Conservation (phyloP, 116 monocot genomes). For the Posidonia oceanica region DNA sequence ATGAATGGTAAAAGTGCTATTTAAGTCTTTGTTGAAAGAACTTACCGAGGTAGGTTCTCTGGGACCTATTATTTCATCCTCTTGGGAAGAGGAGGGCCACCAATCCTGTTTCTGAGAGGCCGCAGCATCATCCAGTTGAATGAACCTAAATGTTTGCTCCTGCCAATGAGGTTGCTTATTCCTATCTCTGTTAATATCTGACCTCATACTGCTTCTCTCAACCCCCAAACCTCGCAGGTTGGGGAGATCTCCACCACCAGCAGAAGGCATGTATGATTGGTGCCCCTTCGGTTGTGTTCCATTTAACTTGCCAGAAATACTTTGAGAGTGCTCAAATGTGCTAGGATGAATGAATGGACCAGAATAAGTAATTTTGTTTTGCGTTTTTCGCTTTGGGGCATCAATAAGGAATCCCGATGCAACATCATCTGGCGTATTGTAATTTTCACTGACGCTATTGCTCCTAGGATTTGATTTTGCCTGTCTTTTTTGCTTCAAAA, state of each 20-base stretch:
- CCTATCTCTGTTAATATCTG: conserved; percentile 5
- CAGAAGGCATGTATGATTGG: conserved; percentile 18
- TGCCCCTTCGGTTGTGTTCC: conserved; percentile 26
- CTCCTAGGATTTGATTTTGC: conserved; percentile 22
- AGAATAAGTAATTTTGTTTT: conserved; percentile 5
- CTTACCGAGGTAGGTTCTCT: conserved; percentile 52
- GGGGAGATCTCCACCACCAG: conserved; percentile 19
- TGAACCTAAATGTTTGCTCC: conserved; percentile 23
- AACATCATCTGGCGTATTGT: conserved; percentile 18
- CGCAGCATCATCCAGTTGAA: conserved; percentile 20
- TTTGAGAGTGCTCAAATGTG: conserved; percentile 18
- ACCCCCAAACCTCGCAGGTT: conserved; percentile 23
- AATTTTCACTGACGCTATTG: conserved; percentile 26
- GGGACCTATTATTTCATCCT: conserved; percentile 28
- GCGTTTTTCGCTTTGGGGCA: conserved; percentile 2
- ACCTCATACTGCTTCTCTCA: conserved; percentile 20
- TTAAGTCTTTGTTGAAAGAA: background rate
- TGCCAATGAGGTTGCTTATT: conserved; percentile 12
- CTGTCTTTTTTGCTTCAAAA: conserved; percentile 20
- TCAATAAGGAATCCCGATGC: conserved; percentile 18
- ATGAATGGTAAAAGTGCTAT: background rate
- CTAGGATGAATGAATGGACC: conserved; percentile 16
- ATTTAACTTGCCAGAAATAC: conserved; percentile 23
- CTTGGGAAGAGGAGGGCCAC: conserved; percentile 47
- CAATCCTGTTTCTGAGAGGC: conserved; percentile 27